Base-by-base conservation (phyloP, 139 green algal species). In the Volvox africanus region DNA sequence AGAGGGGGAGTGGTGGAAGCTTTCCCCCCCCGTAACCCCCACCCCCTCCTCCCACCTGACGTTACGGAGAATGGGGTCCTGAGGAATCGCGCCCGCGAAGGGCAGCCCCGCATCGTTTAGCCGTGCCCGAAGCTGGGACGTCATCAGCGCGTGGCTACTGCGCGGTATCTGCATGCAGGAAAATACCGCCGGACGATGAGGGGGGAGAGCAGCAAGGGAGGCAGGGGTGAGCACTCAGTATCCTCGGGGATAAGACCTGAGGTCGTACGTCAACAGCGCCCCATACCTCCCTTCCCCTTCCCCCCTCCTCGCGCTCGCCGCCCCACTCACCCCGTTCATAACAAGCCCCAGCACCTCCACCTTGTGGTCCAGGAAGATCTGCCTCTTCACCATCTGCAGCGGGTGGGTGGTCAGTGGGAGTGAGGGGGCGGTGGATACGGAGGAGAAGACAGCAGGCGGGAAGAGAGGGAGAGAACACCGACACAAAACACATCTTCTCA, bases 31-130 rank as follows among this genome's bases (percentile, higher is more conserved):
- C 76, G 1, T 36, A 24, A 0, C 13, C 79, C 37, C n/a, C 24
- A 73, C 6, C 21, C 21, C 65, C 65, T 12, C 65, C 65, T 11
- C 92, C 77, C 91, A 93, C 65, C 95, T 87, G 0, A 97, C 87
- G 0, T 82, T 93, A 17, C 82, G 73, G 9, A 98, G 93, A 17
- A 96, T 86, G 35, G 84, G 73, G 82, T 97, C 94, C 18, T 90
- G 61, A 0, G 95, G 96, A 24, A 98, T 90, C 36, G 82, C 94
- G 20, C 96, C 96, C 24, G 92, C 90, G 62, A 96, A 93, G n/a
- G 91, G 80, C 55, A 98, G 88, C 35, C 94, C 93, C 3, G 82
- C 91, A 26, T 75, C 75, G 24, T 80, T 55, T 21, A 93, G 69
- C 24, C 33, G 71, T 14, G 61, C 73, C 5, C 12, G 19, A 21